Percentiles rank a stretch among this genome's conserved stretches.
Conservation (phyloP, 73 alveolate genomes). For the Tetrahymena borealis region DNA sequence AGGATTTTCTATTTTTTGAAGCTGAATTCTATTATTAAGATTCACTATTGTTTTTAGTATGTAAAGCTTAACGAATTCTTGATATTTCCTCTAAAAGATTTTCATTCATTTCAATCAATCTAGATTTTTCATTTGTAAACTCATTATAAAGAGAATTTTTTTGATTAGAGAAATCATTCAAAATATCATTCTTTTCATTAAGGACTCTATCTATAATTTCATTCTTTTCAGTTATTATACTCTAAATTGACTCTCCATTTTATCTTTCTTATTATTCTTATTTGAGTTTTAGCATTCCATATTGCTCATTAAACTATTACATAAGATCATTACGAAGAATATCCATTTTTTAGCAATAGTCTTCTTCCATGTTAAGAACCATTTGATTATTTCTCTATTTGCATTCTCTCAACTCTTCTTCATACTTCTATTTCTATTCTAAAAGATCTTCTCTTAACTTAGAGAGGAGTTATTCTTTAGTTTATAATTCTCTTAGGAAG, state of each 20-base stretch:
- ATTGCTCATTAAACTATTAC: not conserved
- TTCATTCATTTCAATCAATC: not conserved
- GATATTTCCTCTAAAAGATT: not conserved
- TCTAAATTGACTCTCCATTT: not conserved
- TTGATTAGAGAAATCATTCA: not conserved
- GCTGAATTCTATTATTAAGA: not conserved
- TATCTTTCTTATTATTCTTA: not conserved
- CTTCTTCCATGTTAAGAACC: not conserved
- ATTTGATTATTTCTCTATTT: not conserved
- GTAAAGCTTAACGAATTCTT: not conserved
- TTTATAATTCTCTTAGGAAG: not conserved
- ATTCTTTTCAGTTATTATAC: not conserved
- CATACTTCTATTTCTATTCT: not conserved
- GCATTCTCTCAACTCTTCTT: not conserved
- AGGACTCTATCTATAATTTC: not conserved
- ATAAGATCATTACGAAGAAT: not conserved
- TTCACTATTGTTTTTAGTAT: not conserved
- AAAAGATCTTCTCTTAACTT: not conserved
- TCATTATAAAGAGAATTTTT: not conserved
- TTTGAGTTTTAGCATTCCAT: not conserved
- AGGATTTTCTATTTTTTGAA: not conserved
- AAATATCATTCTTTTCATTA: not conserved
- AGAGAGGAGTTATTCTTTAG: not conserved
- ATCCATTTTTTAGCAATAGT: not conserved
- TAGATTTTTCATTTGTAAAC: not conserved